Conservation (phyloP, 345 rosid species). For the Mangifera indica region DNA sequence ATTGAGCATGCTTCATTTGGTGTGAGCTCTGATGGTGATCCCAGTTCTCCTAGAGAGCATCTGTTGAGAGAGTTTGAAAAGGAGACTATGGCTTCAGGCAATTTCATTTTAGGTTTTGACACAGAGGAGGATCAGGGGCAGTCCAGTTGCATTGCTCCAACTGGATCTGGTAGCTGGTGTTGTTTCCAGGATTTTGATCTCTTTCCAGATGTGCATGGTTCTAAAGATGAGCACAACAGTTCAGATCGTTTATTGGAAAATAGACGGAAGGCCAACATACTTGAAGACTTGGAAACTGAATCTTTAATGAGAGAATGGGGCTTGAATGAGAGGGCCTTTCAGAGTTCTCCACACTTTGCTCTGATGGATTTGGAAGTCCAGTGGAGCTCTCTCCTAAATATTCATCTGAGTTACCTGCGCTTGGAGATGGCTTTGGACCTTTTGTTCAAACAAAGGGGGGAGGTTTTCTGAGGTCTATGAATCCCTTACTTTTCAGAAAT, state of each 20-base stretch:
- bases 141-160: slow-evolving; percentile 16
- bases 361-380: slow-evolving; percentile 91
- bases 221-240: slow-evolving; percentile 38
- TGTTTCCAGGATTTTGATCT: slow-evolving; percentile 37
- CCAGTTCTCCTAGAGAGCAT: slow-evolving; percentile 78
- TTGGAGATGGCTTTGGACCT: slow-evolving; percentile 53
- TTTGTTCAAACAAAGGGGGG: slow-evolving; percentile 43
- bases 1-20: slow-evolving; percentile 40
- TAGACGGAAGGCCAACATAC: slow-evolving; percentile 51
- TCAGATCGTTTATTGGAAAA: slow-evolving; percentile 32
- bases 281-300: slow-evolving; percentile 76
- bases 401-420: slow-evolving; percentile 36
- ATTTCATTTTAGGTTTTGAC: slow-evolving; percentile 40
- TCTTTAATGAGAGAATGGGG: slow-evolving; percentile 60
- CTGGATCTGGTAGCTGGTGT: slow-evolving; percentile 25
- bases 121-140: slow-evolving; percentile 27
- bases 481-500: slow-evolving; percentile 44
- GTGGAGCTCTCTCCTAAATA: slow-evolving; percentile 46
- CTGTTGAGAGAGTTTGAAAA: slow-evolving; percentile 73
- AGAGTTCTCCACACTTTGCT: slow-evolving; percentile 36
- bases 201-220: slow-evolving; percentile 33
- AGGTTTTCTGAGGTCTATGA: slow-evolving; percentile 58
- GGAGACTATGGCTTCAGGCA: slow-evolving; percentile 57
- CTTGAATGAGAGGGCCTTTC: slow-evolving; percentile 51
- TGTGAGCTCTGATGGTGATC: slow-evolving; percentile 43